These are phyloP conservation scores for Aureobasidium subglaciale DNA, from an alignment of 2,329 filamentous ascomycete genomes.

Conservation along the genomic window DNA sequence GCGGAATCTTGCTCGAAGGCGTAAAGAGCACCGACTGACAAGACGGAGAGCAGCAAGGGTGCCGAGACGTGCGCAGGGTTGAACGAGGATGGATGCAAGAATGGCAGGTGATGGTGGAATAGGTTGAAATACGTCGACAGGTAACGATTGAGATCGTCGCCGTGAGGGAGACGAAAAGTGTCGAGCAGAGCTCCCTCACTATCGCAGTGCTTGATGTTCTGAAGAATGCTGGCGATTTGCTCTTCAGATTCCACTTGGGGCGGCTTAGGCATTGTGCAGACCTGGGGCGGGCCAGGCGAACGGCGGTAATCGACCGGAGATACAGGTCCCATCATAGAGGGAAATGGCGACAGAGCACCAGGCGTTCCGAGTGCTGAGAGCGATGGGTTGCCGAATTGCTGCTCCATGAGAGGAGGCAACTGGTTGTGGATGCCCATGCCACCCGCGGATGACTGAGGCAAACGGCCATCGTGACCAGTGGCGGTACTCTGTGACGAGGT, in stretches of 20 bases:
- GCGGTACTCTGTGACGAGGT: constrained; percentile 40
- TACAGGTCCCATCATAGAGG: constrained; percentile 59
- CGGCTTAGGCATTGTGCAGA: constrained; percentile 58
- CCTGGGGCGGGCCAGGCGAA: constrained; percentile 61
- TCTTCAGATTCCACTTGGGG: constrained; percentile 80
- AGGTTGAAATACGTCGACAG: constrained; percentile 93
- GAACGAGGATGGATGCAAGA: constrained; percentile 89
- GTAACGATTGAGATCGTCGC: constrained; percentile 80
- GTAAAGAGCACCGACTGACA: constrained; percentile 93
- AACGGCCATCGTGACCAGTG: constrained; percentile 56
- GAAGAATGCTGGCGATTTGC: constrained; percentile 75
- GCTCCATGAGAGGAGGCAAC: constrained; percentile 61
- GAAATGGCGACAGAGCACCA: constrained; percentile 66
- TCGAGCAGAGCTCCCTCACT: constrained; percentile 76
- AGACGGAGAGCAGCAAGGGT: constrained; percentile 75
- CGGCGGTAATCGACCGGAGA: constrained; percentile 63
- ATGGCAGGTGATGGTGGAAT: constrained; percentile 94
- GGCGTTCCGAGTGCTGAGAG: constrained; percentile 64
- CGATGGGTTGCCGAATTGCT: constrained; percentile 60
- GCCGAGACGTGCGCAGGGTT: constrained; percentile 71
- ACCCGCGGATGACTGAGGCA: constrained; percentile 30
- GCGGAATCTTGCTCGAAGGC: constrained; percentile 96
- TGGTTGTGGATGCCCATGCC: constrained; percentile 36
- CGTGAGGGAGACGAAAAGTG: constrained; percentile 78
- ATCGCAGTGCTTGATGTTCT: constrained; percentile 77